phyloP scores from a whole-genome alignment of 1,284 basidiomycete species.

The Cutaneotrichosporon dermatis region DNA sequence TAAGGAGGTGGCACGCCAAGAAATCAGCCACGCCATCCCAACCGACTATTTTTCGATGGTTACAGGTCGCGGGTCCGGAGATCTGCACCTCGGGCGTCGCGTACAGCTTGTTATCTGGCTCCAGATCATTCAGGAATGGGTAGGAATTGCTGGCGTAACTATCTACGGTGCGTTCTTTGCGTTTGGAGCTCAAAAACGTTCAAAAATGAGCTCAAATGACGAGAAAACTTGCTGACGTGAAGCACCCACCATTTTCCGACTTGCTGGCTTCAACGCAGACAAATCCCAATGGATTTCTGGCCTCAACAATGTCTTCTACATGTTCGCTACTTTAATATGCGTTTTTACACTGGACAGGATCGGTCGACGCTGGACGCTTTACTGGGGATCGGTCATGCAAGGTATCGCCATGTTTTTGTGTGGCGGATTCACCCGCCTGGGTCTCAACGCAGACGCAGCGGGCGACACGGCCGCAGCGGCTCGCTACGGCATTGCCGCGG shows the following conservation, averaged over 20 bases:
- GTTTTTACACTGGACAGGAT: slow-evolving; percentile 29
- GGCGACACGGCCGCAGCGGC: slow-evolving; percentile 18
- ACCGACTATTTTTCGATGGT: slow-evolving; percentile 20
- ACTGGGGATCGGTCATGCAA: slow-evolving; percentile 21
- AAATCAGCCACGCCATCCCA: slow-evolving; percentile 17
- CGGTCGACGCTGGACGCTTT: slow-evolving; percentile 32
- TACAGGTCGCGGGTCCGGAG: slow-evolving; percentile 15
- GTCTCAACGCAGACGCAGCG: slow-evolving; percentile 15
- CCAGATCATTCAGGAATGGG: slow-evolving; percentile 48
- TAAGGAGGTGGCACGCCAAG: slow-evolving; percentile 41
- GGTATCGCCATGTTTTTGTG: slow-evolving; percentile 47
- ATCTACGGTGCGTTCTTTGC: slow-evolving; percentile 5
- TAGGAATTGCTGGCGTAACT: slow-evolving; percentile 16
- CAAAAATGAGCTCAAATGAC: no score
- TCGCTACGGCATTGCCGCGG: slow-evolving; percentile 25
- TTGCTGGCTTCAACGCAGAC: slow-evolving; percentile 31
- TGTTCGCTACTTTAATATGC: slow-evolving; percentile 39
- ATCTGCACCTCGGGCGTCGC: slow-evolving; percentile 47
- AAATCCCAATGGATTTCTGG: slow-evolving; percentile 37
- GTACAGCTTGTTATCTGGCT: slow-evolving; percentile 45
- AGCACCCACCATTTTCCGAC: slow-evolving; percentile 26
- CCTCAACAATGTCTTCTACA: slow-evolving; percentile 41
- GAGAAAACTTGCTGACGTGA: slow-evolving; percentile 9
- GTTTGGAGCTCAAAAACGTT: not conserved
- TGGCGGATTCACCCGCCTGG: slow-evolving; percentile 29